These are phyloP conservation scores for Logfia minima DNA, from an alignment of 129 eudicot species.

Conservation along the genomic window DNA sequence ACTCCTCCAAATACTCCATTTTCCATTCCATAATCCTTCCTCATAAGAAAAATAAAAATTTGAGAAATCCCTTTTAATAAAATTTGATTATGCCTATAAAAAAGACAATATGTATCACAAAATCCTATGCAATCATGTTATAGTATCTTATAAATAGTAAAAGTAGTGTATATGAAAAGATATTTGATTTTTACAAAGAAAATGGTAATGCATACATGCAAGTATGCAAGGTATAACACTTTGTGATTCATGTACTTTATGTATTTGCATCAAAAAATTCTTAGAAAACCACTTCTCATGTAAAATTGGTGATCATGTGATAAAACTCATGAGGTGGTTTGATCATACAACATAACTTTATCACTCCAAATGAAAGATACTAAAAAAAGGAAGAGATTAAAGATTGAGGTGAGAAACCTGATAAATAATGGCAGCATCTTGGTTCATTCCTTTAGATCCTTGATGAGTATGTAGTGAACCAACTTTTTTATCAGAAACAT, in stretches of 20 bases:
- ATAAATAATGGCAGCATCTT: constrained; percentile 76
- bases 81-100: not conserved
- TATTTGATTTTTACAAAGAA: not conserved
- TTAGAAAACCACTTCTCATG: not conserved
- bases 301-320: not conserved
- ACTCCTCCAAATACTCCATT: constrained; percentile 70
- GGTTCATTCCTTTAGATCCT: constrained; percentile 76
- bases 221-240: not conserved
- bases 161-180: not conserved
- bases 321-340: not conserved
- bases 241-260: not conserved
- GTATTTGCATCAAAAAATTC: not conserved
- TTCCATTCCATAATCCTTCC: constrained; percentile 82
- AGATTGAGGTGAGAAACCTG: constrained; percentile 46
- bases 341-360: not conserved
- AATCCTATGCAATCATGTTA: not conserved
- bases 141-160: not conserved
- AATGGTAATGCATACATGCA: not conserved
- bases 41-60: not conserved
- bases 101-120: too few species aligned
- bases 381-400: not conserved
- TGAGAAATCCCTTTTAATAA: not conserved
- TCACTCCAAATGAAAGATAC: not conserved
- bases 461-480: constrained; percentile 60
- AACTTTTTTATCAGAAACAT: constrained; percentile 22